Evolutionary conservation across 441 rosid genomes (phyloP), one percentile per base, ranked within the genome.

Genomic region (Kokia cookei): DNA sequence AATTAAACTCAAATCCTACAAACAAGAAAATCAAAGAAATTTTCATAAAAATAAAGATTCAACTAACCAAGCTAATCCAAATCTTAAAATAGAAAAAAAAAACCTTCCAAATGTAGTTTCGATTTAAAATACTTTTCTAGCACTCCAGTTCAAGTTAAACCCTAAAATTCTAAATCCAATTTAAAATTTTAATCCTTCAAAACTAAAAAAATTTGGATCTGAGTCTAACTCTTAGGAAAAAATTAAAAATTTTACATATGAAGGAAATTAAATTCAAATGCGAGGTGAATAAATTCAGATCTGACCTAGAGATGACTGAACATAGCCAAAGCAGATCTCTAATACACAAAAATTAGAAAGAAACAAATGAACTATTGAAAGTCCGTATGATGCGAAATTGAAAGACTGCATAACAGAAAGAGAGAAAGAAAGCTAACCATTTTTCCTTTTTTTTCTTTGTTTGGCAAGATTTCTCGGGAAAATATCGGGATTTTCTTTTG

Each of bases 1-100:
- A 55, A 35, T 26, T 48, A 19, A 72, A 61, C 17, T 47, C 7
- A 60, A 61, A 63, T 92, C 89, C 92, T 87, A 75, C 76, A 69
- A 62, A 62, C 69, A 62, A 22, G 1, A 37, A 50, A 35, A 60
- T 13, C 59, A 68, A 63, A 4, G 67, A 11, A 42, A 8, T 42
- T 42, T 42, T 8, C 45, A 42, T 42, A 42, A 42, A 40, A 42
- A 42, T 8, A 42, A 42, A 42, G 45, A 42, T 42, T 42, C 45
- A 42, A 42, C 45, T 42, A 42, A 42, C 45, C 45, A 42, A 42
- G 45, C 3, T 42, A 42, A 42, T 42, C 12, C 45, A 42, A 42
- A 42, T 42, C 45, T 42, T 42, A 2, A 11, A 54, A 35, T 15
- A 9, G 15, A 65, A 53, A 22, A 32, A 69, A 51, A 51, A 51